Base-by-base conservation (phyloP, 1,284 basidiomycete genomes). In the Meira miltonrushii region DNA sequence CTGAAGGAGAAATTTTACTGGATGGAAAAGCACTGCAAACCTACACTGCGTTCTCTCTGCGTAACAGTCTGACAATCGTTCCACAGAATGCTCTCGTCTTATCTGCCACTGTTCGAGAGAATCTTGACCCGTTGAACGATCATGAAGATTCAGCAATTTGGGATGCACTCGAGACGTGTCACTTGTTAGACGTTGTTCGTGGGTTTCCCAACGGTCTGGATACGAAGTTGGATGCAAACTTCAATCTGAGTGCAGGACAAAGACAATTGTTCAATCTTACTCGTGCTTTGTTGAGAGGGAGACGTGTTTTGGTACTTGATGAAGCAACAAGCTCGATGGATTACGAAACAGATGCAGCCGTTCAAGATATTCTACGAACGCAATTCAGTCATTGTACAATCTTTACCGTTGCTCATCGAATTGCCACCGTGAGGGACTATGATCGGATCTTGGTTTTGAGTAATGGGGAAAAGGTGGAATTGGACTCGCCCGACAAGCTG, bases 181-280 rank as follows among this genome's bases (percentile, higher is more conserved):
- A 68, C 7, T 59, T 78, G 62, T 54, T 55, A 17, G 70, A 71
- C 3, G 64, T 67, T 46, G 67, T 77, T 54, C 55, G 62, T 19
- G 58, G 51, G 40, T 67, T 73, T 23, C 61, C 67, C 10, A 55
- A 62, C 23, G 57, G 66, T 44, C 58, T 74, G 9, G 72, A 60
- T 11, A 57, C 58, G 6, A 23, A 55, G 13, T 23, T 70, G 40
- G 47, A 41, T 25, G 33, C 39, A n/a, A 40, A 41, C 15, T 19
- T 47, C 23, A 41, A 47, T 23, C 12, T 23, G 47, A 37, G 52
- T 44, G 87, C 88, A 61, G 90, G 90, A 3, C 89, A 93, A 71
- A 77, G 88, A 17, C 90, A 92, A 78, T 82, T 92, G 2, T 84
- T 92, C 21, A 87, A 89, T 1, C 85, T 89, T 84, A 87, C 87